These are phyloP conservation scores for Graphilbum fragrans DNA, from an alignment of 2,329 filamentous ascomycete species.

Conservation along the genomic window DNA sequence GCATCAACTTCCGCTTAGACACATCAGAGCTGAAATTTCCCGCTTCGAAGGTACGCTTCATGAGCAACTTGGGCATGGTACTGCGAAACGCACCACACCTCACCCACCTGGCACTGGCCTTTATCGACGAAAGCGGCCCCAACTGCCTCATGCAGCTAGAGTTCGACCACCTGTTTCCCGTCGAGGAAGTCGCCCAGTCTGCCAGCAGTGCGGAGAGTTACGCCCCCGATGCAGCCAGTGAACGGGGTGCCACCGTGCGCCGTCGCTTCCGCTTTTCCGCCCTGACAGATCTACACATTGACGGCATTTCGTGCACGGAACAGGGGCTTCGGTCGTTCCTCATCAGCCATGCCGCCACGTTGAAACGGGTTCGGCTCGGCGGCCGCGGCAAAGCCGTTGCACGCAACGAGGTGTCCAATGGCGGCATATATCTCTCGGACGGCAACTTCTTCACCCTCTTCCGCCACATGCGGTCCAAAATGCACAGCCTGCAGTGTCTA, in stretches of 20 bases:
- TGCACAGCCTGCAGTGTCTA: slow-evolving; percentile 26
- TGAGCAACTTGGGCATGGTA: slow-evolving; percentile 30
- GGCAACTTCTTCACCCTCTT: slow-evolving; percentile 32
- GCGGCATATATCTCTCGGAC: slow-evolving; percentile 30
- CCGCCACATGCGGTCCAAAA: slow-evolving; percentile 20
- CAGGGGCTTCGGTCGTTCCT: slow-evolving; percentile 30
- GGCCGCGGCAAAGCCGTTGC: slow-evolving; percentile 26
- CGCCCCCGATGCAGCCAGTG: slow-evolving; percentile 14
- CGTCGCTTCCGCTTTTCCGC: slow-evolving; percentile 20
- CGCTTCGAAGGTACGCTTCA: slow-evolving; percentile 22
- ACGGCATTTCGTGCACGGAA: slow-evolving; percentile 30
- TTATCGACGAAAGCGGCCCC: slow-evolving; percentile 26
- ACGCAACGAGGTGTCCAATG: slow-evolving; percentile 20
- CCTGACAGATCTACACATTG: slow-evolving; percentile 28
- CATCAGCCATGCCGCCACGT: slow-evolving; percentile 23
- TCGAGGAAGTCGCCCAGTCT: not conserved
- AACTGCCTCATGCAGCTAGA: slow-evolving; percentile 26
- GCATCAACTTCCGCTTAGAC: slow-evolving; percentile 27
- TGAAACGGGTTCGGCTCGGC: slow-evolving; percentile 30
- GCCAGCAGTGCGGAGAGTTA: not conserved
- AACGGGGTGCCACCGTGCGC: not conserved
- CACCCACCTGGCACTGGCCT: slow-evolving; percentile 25
- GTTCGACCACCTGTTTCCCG: slow-evolving; percentile 22
- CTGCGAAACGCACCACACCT: slow-evolving; percentile 25
- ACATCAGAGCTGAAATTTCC: slow-evolving; percentile 24